phyloP scores from a whole-genome alignment of 371 early-diverging fungal genomes.

The Actinomortierella ambigua region DNA sequence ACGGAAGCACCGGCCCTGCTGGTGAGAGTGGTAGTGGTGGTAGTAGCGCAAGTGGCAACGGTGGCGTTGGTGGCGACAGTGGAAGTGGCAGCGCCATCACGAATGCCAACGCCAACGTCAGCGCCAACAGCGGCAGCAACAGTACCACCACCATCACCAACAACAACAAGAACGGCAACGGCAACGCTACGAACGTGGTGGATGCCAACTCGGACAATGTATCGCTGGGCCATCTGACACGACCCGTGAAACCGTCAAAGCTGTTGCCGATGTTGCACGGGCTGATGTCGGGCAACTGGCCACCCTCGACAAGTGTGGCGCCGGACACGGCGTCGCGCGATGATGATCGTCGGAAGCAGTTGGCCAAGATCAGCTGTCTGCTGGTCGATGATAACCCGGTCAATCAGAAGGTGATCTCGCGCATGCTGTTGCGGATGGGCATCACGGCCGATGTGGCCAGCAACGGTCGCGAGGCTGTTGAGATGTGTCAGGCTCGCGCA shows the following conservation, averaged over 20 bases:
- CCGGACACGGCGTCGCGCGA: constrained; percentile 18
- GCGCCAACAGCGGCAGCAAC: neutral
- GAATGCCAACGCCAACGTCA: neutral
- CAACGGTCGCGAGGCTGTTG: constrained; percentile 53
- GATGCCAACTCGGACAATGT: constrained; percentile 15
- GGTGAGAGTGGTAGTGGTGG: too few relatives aligned
- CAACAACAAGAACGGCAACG: too few relatives aligned
- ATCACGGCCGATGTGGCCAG: constrained; percentile 44
- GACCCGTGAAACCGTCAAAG: constrained; percentile 43
- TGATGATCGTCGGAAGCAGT: constrained; percentile 31
- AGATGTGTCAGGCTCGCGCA: constrained; percentile 32
- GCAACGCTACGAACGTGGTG: neutral
- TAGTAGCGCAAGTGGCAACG: too few relatives aligned
- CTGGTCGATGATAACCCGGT: constrained; percentile 54
- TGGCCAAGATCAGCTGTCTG: constrained; percentile 32
- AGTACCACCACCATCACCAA: neutral
- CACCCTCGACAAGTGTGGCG: constrained; percentile 8
- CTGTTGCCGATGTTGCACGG: constrained; percentile 43
- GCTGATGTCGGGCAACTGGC: constrained; percentile 41
- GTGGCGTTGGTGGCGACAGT: too few relatives aligned
- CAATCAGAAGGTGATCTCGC: constrained; percentile 49
- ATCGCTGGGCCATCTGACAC: constrained; percentile 29
- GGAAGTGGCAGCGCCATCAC: too few relatives aligned
- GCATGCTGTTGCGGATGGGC: constrained; percentile 45
- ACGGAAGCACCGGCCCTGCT: too few relatives aligned